These are phyloP conservation scores for Ulvella scutata DNA, from an alignment of 139 green algal genomes.

Conservation along the genomic window DNA sequence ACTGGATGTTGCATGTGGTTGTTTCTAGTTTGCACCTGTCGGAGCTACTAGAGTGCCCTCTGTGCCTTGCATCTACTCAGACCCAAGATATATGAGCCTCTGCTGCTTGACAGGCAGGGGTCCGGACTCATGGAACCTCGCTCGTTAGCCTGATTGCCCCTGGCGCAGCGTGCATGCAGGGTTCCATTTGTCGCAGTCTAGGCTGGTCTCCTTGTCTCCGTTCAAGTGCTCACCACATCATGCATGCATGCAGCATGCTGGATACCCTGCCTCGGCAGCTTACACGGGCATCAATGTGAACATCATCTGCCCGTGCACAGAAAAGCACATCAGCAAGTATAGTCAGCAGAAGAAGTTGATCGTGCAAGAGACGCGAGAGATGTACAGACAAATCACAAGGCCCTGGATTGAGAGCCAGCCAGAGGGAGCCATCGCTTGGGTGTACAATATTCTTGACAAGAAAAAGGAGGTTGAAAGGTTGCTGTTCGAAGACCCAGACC, in stretches of 20 bases:
- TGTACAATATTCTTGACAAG: conserved; percentile 44
- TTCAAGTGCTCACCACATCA: background rate
- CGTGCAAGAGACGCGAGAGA: conserved; percentile 23
- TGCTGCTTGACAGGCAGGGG: background rate
- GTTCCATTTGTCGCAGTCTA: background rate
- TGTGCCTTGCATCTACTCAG: background rate
- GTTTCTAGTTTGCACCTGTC: no score
- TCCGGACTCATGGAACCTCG: background rate
- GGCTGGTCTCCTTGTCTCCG: background rate
- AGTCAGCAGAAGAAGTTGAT: conserved; percentile 14
- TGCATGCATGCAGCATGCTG: conserved; percentile 13
- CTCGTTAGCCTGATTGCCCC: background rate
- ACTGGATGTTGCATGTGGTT: no score
- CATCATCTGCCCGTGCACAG: conserved; percentile 27
- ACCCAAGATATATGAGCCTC: background rate
- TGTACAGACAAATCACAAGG: conserved; percentile 17
- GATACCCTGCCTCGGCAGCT: background rate
- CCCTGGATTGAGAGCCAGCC: conserved; percentile 28
- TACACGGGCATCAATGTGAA: conserved; percentile 18
- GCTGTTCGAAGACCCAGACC: conserved; percentile 39
- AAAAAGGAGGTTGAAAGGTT: conserved; percentile 41
- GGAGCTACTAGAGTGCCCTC: background rate
- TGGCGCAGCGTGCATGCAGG: no score
- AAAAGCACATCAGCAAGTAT: conserved; percentile 33
- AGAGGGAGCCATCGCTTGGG: conserved; percentile 18